A percentile compares a stretch with the other conserved stretches of the same genome.
phyloP scores from a whole-genome alignment of 495 filamentous ascomycete genomes.

The Amniculicola lignicola region DNA sequence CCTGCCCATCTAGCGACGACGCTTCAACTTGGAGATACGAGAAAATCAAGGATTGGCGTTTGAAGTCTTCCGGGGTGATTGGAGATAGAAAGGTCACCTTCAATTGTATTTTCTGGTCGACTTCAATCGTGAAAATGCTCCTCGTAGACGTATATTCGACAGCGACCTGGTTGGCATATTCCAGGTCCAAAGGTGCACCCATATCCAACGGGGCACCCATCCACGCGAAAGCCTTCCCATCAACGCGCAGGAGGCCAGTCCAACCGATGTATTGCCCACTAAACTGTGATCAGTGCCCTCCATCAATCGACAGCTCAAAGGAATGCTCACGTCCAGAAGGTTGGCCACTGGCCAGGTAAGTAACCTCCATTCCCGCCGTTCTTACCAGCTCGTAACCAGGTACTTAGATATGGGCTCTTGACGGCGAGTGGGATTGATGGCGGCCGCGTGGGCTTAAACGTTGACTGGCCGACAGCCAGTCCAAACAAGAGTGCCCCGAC shows the following conservation, averaged over 20 bases:
- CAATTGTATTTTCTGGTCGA: constrained; percentile 49
- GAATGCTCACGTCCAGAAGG: constrained; percentile 51
- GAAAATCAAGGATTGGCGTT: constrained; percentile 54
- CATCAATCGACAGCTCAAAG: constrained; percentile 4
- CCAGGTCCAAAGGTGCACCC: constrained; percentile 45
- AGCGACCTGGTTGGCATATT: constrained; percentile 50
- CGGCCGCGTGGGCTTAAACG: constrained; percentile 54
- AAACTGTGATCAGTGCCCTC: too few species aligned
- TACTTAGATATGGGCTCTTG: constrained; percentile 56
- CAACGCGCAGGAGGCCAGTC: constrained; percentile 57
- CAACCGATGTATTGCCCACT: constrained; percentile 52
- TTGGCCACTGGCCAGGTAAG: constrained; percentile 57
- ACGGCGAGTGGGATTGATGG: constrained; percentile 58
- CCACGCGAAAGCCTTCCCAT: constrained; percentile 55
- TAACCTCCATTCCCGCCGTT: constrained; percentile 58
- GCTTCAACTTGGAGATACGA: constrained; percentile 57
- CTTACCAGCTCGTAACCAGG: constrained; percentile 53
- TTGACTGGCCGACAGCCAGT: constrained; percentile 36
- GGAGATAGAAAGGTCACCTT: constrained; percentile 59
- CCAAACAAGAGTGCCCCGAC: constrained; percentile 8
- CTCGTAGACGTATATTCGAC: constrained; percentile 59
- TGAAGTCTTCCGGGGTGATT: constrained; percentile 55
- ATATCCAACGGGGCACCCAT: constrained; percentile 52
- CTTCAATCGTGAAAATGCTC: constrained; percentile 56
- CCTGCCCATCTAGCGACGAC: constrained; percentile 50